phyloP scores from a whole-genome alignment of 1,284 basidiomycete species.

The Ceratobasidium sp. region DNA sequence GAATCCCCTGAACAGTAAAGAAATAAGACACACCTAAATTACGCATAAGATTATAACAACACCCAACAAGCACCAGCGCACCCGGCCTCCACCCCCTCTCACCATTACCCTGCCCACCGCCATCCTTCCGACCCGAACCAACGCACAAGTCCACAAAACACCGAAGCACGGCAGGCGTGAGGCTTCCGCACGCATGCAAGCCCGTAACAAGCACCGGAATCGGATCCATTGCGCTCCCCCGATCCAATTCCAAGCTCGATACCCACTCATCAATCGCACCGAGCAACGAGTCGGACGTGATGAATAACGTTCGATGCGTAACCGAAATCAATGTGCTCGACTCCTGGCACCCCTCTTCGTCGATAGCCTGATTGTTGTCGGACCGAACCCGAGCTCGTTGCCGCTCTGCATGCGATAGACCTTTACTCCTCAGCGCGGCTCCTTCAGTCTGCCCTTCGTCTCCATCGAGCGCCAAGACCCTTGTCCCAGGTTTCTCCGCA shows the following conservation, averaged over 20 bases:
- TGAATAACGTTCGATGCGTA: conserved; percentile 39
- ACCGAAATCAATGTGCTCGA: conserved; percentile 12
- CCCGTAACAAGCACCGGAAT: conserved; percentile 43
- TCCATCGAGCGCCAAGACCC: conserved; percentile 45
- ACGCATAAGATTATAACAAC: conserved; percentile 46
- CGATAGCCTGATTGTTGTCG: too few species aligned
- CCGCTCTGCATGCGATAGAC: conserved; percentile 38
- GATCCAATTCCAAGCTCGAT: not conserved
- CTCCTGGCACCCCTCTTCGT: not conserved
- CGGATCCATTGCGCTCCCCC: not conserved
- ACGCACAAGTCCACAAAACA: conserved; percentile 42
- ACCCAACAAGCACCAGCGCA: conserved; percentile 45
- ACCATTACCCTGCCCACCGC: not conserved
- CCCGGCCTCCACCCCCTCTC: conserved; percentile 31
- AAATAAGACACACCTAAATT: conserved; percentile 30
- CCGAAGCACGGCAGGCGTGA: conserved; percentile 45
- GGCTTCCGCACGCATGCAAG: conserved; percentile 46
- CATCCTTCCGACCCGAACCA: not conserved
- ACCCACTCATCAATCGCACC: conserved; percentile 43
- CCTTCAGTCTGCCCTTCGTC: conserved; percentile 42
- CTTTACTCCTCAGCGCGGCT: conserved; percentile 37
- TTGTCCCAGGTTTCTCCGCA: conserved; percentile 4
- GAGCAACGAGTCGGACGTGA: conserved; percentile 41
- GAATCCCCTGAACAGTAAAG: not conserved
- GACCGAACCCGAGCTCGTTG: conserved; percentile 7